Conservation (phyloP, 2,329 filamentous ascomycete species). For the Colletotrichum lentis region DNA sequence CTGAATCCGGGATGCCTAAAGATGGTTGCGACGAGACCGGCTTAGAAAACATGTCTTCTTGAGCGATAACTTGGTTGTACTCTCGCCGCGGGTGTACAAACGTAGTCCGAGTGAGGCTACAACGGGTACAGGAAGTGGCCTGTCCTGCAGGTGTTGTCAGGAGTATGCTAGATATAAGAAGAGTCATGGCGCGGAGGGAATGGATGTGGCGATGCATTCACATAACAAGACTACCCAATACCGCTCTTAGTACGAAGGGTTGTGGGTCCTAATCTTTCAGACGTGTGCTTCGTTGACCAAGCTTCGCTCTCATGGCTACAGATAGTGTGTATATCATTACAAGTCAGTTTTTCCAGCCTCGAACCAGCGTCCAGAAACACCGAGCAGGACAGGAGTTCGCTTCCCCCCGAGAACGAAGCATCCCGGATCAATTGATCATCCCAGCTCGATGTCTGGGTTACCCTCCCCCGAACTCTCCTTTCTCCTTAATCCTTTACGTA, state of each 20-base stretch:
- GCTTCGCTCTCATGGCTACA: slow-evolving; percentile 32
- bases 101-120: too few relatives aligned
- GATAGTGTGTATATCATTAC: slow-evolving; percentile 37
- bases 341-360: slow-evolving; percentile 21
- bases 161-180: background rate
- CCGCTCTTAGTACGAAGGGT: background rate
- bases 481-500: slow-evolving; percentile 65
- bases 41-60: fast-evolving
- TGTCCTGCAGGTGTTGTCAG: background rate
- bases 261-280: slow-evolving; percentile 1
- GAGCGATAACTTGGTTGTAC: too few relatives aligned
- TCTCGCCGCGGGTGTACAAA: background rate
- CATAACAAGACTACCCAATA: too few relatives aligned
- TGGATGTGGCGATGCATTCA: too few relatives aligned
- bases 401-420: background rate
- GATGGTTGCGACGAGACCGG: background rate
- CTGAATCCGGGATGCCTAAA: background rate
- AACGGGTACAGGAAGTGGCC: background rate
- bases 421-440: slow-evolving; percentile 8
- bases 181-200: background rate
- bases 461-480: slow-evolving; percentile 8
- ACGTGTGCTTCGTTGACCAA: slow-evolving; percentile 36
- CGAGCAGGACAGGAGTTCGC: background rate
- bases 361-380: slow-evolving; percentile 1
- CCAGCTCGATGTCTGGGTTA: slow-evolving; percentile 13